Evolutionary conservation across 208 protist species (phyloP), one percentile per base, ranked within the genome.

Genomic region (Crithidia thermophila): DNA sequence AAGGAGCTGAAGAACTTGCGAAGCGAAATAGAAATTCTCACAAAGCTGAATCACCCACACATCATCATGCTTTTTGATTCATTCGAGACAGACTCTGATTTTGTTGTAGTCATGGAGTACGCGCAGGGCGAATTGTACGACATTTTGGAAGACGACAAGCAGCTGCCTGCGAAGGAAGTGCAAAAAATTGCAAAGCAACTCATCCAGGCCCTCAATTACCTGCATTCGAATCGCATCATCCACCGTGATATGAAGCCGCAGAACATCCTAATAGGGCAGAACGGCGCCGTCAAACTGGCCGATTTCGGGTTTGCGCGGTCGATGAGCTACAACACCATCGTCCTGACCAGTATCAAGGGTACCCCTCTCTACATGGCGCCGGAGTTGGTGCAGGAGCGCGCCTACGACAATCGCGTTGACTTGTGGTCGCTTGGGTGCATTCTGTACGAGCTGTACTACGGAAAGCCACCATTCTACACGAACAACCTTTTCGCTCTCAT

Each of bases 351-450:
- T 58, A 98, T 99, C 66, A 99, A 98, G 62, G 95, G 94, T 16
- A 98, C 95, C 30, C 96, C 96, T 25, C 87, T 99, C 20, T 99
- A 99, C 79, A 99, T 99, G 98, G 96, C 95, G 6, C 97, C 97
- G 0, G 97, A 99, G 71, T 84, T 99, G 13, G 91, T 97, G 18
- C 89, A 97, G 47, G 93, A 98, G 55, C 79, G 95, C 59, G 91
- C 94, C n/a, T 98, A 98, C 72, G 95, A 99, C 72, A 87, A 98
- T 50, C 90, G 72, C 9, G 94, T 91, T 0, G 98, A 99, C 75
- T 79, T 99, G 30, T 99, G 98, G 98, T 98, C 97, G 10, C 79
- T 99, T 9, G 98, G 98, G 13, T 94, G 98, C 31, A 99, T 99
- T 66, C 69, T 99, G 46, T 99, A 99, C 74, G 98, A 99, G 71